These are phyloP conservation scores for Exophiala alcalophila DNA, from an alignment of 2,329 filamentous ascomycete genomes.

Conservation along the genomic window DNA sequence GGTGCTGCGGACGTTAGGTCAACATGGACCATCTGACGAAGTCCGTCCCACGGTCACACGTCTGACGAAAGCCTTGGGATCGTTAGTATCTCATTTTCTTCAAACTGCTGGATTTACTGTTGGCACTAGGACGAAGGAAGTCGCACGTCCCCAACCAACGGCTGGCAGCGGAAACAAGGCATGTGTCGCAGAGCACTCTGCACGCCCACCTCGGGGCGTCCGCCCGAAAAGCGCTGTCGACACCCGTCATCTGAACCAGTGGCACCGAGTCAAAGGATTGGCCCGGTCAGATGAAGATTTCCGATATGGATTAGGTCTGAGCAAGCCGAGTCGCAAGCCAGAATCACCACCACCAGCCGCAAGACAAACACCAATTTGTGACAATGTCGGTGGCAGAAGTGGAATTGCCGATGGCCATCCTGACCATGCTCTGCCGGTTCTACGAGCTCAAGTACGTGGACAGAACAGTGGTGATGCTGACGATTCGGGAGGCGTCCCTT, in stretches of 20 bases:
- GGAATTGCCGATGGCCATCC: too few species aligned
- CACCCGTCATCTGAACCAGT: conserved; percentile 10
- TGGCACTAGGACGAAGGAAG: conserved; percentile 28
- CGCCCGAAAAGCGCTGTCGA: conserved; percentile 1
- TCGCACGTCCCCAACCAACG: too few species aligned
- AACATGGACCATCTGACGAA: conserved; percentile 9
- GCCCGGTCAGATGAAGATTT: conserved; percentile 3
- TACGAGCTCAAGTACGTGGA: too few species aligned
- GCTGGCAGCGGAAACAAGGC: too few species aligned
- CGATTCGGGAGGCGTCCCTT: conserved; percentile 32
- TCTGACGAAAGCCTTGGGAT: conserved; percentile 32
- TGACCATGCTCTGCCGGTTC: too few species aligned
- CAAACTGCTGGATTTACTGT: conserved; percentile 63
- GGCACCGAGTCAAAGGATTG: conserved; percentile 22
- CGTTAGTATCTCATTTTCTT: conserved; percentile 71
- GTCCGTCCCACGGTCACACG: too few species aligned
- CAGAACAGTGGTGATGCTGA: background rate
- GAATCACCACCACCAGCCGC: background rate
- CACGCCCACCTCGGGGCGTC: background rate
- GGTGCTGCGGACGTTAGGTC: too few species aligned
- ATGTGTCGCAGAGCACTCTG: too few species aligned
- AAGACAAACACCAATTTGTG: background rate
- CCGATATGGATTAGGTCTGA: conserved; percentile 6
- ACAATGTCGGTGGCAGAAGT: too few species aligned
- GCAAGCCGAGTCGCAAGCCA: background rate